phyloP scores from a whole-genome alignment of 495 filamentous ascomycete species.

The Neurospora pannonica region DNA sequence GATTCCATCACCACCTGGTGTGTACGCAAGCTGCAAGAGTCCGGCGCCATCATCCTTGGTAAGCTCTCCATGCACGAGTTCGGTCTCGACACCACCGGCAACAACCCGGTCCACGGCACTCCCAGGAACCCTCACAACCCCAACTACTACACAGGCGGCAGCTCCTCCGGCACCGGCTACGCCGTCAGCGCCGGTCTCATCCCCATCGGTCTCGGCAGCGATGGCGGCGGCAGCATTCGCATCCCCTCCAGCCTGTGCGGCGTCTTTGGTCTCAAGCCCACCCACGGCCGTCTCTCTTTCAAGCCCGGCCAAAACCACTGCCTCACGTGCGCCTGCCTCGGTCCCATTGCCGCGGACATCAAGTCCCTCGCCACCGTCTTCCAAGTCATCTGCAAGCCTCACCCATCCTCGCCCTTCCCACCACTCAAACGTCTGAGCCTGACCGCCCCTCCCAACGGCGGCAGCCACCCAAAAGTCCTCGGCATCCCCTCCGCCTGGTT shows the following conservation, averaged over 20 bases:
- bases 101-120: constrained; percentile 71
- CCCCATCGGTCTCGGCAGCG: constrained; percentile 71
- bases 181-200: constrained; percentile 62
- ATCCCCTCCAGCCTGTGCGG: constrained; percentile 73
- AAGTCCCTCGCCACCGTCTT: constrained; percentile 65
- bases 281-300: constrained; percentile 59
- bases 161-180: constrained; percentile 72
- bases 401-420: constrained; percentile 48
- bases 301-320: constrained; percentile 51
- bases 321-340: constrained; percentile 52
- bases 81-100: constrained; percentile 71
- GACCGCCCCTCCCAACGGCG: background rate
- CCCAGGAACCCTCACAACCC: constrained; percentile 68
- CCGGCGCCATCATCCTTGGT: constrained; percentile 65
- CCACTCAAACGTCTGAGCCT: constrained; percentile 10
- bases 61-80: constrained; percentile 84
- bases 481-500: constrained; percentile 69
- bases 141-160: constrained; percentile 72
- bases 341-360: constrained; percentile 67
- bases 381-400: constrained; percentile 58
- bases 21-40: constrained; percentile 60
- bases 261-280: constrained; percentile 74
- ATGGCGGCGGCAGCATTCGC: constrained; percentile 75
- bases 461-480: constrained; percentile 30
- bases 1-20: constrained; percentile 50